Conservation (phyloP, 2,329 filamentous ascomycete species). For the Calonectria multiphialidica region DNA sequence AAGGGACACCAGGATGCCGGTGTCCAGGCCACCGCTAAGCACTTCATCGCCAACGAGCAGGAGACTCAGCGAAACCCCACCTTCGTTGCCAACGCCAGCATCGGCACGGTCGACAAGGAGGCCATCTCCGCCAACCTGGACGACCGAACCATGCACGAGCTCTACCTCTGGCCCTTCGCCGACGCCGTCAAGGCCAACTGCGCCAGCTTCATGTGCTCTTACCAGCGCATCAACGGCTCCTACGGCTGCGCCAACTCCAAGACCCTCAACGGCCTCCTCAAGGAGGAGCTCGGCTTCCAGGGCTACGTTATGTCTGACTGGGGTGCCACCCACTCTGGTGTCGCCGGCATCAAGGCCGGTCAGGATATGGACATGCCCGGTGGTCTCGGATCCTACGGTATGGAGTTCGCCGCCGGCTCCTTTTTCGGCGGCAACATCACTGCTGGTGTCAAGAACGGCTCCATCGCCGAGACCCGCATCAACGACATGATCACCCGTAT, state of each 20-base stretch:
- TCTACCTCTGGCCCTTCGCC: conserved; percentile 52
- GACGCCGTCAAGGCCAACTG: conserved; percentile 48
- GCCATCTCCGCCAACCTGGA: conserved; percentile 62
- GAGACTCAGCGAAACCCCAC: conserved; percentile 48
- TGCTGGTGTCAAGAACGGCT: conserved; percentile 61
- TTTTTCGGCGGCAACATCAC: conserved; percentile 61
- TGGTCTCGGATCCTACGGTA: conserved; percentile 49
- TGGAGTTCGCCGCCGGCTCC: conserved; percentile 46
- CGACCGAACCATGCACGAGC: conserved; percentile 71
- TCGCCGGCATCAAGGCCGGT: conserved; percentile 57
- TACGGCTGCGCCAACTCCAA: conserved; percentile 64
- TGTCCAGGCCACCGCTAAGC: conserved; percentile 54
- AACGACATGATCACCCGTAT: conserved; percentile 66
- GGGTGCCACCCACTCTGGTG: conserved; percentile 55
- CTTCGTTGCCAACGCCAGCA: conserved; percentile 39
- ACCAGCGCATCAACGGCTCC: conserved; percentile 60
- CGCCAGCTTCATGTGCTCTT: conserved; percentile 58
- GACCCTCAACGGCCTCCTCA: conserved; percentile 61
- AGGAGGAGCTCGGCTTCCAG: conserved; percentile 63
- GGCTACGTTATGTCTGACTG: conserved; percentile 60
- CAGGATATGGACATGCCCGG: conserved; percentile 67
- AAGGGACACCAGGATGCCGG: conserved; percentile 50
- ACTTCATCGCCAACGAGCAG: conserved; percentile 54
- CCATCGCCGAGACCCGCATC: conserved; percentile 53
- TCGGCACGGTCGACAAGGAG: conserved; percentile 42